Conservation (phyloP, 2,329 filamentous ascomycete genomes). For the Aspergillus sp. region DNA sequence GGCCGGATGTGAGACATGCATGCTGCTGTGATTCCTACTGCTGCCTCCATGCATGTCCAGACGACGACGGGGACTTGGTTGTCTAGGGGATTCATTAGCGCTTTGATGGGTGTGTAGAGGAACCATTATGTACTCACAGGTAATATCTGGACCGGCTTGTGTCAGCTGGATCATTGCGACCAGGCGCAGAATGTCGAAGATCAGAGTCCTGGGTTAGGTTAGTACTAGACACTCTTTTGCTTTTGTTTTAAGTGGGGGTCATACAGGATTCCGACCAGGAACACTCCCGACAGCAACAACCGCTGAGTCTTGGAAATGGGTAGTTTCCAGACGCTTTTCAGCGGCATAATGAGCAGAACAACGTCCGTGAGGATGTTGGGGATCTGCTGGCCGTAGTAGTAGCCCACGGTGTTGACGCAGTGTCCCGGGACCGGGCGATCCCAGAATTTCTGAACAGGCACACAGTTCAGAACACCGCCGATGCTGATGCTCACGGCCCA, state of each 20-base stretch:
- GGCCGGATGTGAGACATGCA: conserved; percentile 34
- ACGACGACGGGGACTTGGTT: conserved; percentile 32
- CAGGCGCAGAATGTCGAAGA: conserved; percentile 32
- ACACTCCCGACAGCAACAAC: conserved; percentile 28
- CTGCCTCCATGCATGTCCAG: conserved; percentile 36
- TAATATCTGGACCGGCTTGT: conserved; percentile 29
- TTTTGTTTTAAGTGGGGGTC: background rate
- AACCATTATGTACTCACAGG: conserved; percentile 24
- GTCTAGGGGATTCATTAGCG: conserved; percentile 14
- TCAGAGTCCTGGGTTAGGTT: conserved; percentile 22
- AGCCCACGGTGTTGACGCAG: conserved; percentile 29
- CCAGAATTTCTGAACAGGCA: conserved; percentile 28
- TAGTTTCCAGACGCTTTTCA: conserved; percentile 30
- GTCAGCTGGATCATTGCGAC: conserved; percentile 29
- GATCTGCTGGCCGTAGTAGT: conserved; percentile 33
- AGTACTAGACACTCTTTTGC: background rate
- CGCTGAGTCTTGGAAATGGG: conserved; percentile 29
- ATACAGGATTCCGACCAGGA: conserved; percentile 33
- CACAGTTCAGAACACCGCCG: background rate
- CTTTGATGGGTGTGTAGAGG: background rate
- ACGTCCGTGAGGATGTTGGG: conserved; percentile 36
- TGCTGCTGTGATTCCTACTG: conserved; percentile 33
- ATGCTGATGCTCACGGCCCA: conserved; percentile 1
- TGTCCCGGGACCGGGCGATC: conserved; percentile 24
- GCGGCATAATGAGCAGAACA: conserved; percentile 30